A percentile compares a stretch with the other conserved stretches of the same genome.
These are phyloP conservation scores for Eruca vesicaria DNA, from an alignment of 441 rosid species.

Conservation along the genomic window DNA sequence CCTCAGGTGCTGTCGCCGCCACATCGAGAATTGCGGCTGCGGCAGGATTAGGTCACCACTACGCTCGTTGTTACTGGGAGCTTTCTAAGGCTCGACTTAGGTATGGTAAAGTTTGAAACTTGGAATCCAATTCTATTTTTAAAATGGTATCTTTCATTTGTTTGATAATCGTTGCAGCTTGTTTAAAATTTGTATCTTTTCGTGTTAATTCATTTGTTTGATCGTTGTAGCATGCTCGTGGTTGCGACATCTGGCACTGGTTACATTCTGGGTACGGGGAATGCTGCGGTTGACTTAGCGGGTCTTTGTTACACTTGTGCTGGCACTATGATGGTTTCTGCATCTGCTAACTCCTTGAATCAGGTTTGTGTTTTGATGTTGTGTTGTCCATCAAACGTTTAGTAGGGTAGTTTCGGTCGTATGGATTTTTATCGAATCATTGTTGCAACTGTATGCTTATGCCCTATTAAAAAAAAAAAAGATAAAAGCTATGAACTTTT, in stretches of 20 bases:
- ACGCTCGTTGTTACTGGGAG: conserved; percentile 85
- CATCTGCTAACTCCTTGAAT: conserved; percentile 89
- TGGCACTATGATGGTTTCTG: conserved; percentile 96
- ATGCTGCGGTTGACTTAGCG: conserved; percentile 49
- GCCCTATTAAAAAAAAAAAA: too few species aligned
- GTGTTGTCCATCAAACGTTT: too few species aligned
- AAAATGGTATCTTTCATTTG: background rate
- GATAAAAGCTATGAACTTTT: background rate
- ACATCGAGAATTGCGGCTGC: conserved; percentile 38
- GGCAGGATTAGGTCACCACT: conserved; percentile 49
- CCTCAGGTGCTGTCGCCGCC: conserved; percentile 30
- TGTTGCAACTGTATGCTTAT: too few species aligned
- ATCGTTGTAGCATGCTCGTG: conserved; percentile 67
- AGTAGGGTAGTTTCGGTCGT: too few species aligned
- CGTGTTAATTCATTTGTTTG: background rate
- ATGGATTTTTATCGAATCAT: too few species aligned
- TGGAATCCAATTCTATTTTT: background rate
- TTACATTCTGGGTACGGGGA: conserved; percentile 75
- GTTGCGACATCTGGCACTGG: conserved; percentile 98
- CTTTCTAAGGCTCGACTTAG: conserved; percentile 97
- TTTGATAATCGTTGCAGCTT: conserved; percentile 38
- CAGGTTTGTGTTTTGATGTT: conserved; percentile 48
- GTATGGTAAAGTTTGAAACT: conserved; percentile 30
- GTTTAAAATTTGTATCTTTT: background rate
- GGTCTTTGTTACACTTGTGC: conserved; percentile 93